Evolutionary conservation across 2,329 filamentous ascomycete species (phyloP).

Genomic region (Trichoderma sp.): DNA sequence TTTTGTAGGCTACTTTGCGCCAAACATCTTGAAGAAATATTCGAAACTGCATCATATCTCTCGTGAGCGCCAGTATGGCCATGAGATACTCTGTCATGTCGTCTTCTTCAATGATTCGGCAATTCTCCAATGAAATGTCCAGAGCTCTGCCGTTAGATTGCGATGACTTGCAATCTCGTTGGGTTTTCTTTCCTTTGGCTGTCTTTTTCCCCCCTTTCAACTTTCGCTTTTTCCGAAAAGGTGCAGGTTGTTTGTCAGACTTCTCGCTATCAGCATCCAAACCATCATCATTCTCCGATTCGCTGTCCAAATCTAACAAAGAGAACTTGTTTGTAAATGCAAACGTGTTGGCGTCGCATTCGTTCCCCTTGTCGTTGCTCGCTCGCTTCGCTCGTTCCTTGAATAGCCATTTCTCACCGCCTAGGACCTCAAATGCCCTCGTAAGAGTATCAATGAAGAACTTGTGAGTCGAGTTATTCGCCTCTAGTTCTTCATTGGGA

Average conservation of each 20-base stretch:
- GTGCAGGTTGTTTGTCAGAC: background rate
- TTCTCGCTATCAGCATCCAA: background rate
- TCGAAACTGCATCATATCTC: conserved; percentile 47
- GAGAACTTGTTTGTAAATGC: conserved; percentile 31
- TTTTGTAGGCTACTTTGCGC: conserved; percentile 49
- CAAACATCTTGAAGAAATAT: conserved; percentile 46
- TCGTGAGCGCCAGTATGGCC: conserved; percentile 45
- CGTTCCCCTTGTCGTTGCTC: conserved; percentile 32
- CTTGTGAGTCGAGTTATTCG: conserved; percentile 47
- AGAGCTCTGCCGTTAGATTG: conserved; percentile 32
- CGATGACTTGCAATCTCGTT: conserved; percentile 11
- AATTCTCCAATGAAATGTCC: conserved; percentile 50
- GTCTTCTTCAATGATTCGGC: conserved; percentile 47
- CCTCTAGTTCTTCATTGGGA: conserved; percentile 43
- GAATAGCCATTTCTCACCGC: conserved; percentile 38
- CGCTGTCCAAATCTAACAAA: conserved; percentile 23
- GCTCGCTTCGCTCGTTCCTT: conserved; percentile 27
- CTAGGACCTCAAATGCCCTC: conserved; percentile 43
- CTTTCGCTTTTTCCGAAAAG: conserved; percentile 5
- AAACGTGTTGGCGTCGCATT: conserved; percentile 33
- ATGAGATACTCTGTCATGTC: conserved; percentile 49
- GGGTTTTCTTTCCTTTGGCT: conserved; percentile 28
- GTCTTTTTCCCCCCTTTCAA: conserved; percentile 30
- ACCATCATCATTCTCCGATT: conserved; percentile 27
- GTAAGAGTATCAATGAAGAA: conserved; percentile 49